A percentile compares a stretch with the other conserved stretches of the same genome.
phyloP scores from a whole-genome alignment of 1,284 basidiomycete species.

The Acaromyces ingoldii region DNA sequence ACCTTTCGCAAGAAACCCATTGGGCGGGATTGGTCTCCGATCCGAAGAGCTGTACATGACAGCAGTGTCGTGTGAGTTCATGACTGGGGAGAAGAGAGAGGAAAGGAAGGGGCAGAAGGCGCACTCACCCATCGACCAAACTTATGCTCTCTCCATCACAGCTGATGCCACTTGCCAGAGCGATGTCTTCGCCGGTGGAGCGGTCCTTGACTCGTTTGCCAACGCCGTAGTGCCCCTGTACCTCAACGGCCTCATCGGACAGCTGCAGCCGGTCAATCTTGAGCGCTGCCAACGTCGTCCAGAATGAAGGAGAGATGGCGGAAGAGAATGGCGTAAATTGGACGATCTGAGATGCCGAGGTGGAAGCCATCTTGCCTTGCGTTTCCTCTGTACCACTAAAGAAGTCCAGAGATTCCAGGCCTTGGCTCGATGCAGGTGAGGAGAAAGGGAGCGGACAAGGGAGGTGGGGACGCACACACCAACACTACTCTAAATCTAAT shows the following conservation, averaged over 20 bases:
- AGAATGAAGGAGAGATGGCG: constrained; percentile 81
- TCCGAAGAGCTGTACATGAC: not conserved
- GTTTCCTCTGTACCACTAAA: too few relatives aligned
- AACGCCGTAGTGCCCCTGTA: constrained; percentile 66
- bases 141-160: too few relatives aligned
- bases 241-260: constrained; percentile 65
- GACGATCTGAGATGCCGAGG: constrained; percentile 50
- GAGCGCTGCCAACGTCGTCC: constrained; percentile 80
- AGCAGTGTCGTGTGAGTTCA: not conserved
- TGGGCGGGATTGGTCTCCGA: not conserved
- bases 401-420: too few relatives aligned
- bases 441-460: too few relatives aligned
- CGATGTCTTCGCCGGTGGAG: constrained; percentile 58
- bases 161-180: too few relatives aligned
- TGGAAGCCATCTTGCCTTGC: too few relatives aligned
- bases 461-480: too few relatives aligned
- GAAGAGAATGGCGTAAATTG: constrained; percentile 85
- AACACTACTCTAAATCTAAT: too few relatives aligned
- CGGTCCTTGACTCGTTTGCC: constrained; percentile 71
- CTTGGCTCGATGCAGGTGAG: too few relatives aligned
- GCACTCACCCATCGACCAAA: not conserved
- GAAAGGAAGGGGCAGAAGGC: not conserved
- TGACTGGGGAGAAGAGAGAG: not conserved
- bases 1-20: constrained; percentile 57
- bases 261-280: constrained; percentile 89